These are phyloP conservation scores for Vanrija pseudolonga DNA, from an alignment of 1,284 basidiomycete species.

Conservation along the genomic window DNA sequence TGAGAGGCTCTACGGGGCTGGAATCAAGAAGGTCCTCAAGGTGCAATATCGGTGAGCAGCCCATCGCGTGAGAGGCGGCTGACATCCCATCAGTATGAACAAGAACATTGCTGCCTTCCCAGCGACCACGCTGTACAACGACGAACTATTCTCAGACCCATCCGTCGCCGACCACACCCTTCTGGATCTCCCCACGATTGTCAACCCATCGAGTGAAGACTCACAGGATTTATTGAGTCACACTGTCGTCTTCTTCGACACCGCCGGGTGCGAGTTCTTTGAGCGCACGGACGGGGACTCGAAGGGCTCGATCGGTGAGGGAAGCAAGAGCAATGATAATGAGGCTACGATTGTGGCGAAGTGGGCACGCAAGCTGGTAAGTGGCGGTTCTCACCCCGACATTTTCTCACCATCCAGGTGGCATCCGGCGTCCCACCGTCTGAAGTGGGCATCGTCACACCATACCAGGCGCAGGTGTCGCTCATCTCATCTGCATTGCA, in stretches of 20 bases:
- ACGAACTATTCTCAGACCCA: constrained; percentile 64
- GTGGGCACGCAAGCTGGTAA: constrained; percentile 75
- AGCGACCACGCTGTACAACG: constrained; percentile 73
- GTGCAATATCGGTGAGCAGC: constrained; percentile 78
- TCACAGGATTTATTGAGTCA: constrained; percentile 65
- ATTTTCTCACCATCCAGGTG: constrained; percentile 53
- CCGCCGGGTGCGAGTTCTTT: constrained; percentile 85
- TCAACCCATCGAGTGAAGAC: constrained; percentile 56
- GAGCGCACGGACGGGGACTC: constrained; percentile 57
- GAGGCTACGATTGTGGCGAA: constrained; percentile 77
- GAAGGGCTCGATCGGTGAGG: constrained; percentile 58
- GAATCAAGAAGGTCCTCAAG: constrained; percentile 80
- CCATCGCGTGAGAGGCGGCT: too few relatives aligned
- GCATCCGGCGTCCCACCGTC: constrained; percentile 62
- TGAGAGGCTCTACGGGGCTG: constrained; percentile 76
- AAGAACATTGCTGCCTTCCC: constrained; percentile 81
- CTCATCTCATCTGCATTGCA: constrained; percentile 70
- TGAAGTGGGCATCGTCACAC: constrained; percentile 87
- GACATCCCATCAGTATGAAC: constrained; percentile 67
- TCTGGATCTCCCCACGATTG: constrained; percentile 61
- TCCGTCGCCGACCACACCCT: constrained; percentile 71
- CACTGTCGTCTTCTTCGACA: constrained; percentile 90
- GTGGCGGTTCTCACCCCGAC: constrained; percentile 24
- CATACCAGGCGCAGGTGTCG: constrained; percentile 91
- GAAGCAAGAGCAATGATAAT: constrained; percentile 87